Conservation (phyloP, 1,284 basidiomycete genomes). For the Ceratobasidium sp. region DNA sequence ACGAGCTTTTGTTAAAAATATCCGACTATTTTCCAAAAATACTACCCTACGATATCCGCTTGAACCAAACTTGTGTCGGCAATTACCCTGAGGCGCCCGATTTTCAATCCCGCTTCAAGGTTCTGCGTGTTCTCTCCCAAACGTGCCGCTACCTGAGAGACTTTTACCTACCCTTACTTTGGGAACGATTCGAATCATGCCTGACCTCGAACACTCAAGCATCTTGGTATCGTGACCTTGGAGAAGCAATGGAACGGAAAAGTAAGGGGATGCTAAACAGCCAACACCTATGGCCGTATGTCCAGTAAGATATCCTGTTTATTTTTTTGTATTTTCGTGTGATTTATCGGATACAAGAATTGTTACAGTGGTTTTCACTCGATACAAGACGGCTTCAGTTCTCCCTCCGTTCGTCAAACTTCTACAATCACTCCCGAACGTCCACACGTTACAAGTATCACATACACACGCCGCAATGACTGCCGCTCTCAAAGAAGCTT, state of each 20-base stretch:
- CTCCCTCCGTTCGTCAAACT: constrained; percentile 23
- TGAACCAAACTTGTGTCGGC: not conserved
- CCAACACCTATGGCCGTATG: constrained; percentile 31
- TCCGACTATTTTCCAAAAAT: not conserved
- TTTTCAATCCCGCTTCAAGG: not conserved
- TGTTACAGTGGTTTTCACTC: constrained; percentile 16
- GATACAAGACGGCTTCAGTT: not conserved
- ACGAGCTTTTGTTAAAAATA: constrained; percentile 17
- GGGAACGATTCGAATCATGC: constrained; percentile 30
- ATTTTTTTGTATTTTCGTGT: not conserved
- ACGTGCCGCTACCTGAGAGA: not conserved
- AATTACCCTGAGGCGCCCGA: not conserved
- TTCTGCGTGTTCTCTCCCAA: constrained; percentile 21
- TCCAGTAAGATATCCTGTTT: not conserved
- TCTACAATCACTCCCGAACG: constrained; percentile 6
- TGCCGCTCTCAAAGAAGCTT: constrained; percentile 6
- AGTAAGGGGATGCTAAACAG: constrained; percentile 23
- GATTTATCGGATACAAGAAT: not conserved
- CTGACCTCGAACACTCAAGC: not conserved
- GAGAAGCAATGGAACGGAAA: constrained; percentile 10
- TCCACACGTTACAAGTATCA: constrained; percentile 20
- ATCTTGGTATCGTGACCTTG: constrained; percentile 4
- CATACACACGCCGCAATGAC: constrained; percentile 4
- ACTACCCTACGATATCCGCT: not conserved
- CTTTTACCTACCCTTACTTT: constrained; percentile 23